Conservation (phyloP, 768 basidiomycete species). For the Lactarius sanguifluus region DNA sequence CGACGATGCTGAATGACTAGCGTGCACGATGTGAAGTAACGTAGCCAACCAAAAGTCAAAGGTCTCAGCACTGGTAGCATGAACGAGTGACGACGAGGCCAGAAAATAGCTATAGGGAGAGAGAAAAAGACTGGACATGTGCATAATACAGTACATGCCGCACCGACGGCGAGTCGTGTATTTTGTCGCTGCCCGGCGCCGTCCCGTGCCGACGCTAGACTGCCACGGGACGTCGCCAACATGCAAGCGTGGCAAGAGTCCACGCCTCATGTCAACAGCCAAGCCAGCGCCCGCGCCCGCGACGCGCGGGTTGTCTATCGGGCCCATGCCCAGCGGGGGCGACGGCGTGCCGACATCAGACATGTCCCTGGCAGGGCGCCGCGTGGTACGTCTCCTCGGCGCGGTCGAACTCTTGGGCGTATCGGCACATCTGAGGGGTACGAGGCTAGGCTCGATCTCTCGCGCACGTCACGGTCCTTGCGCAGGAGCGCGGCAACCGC, state of each 20-base stretch:
- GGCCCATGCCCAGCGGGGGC: slow-evolving; percentile 31
- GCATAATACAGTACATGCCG: too few species aligned
- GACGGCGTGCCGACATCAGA: slow-evolving; percentile 38
- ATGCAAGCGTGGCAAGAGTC: slow-evolving; percentile 47
- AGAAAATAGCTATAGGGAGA: neutral
- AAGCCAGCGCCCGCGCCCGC: slow-evolving; percentile 38
- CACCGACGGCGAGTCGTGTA: too few species aligned
- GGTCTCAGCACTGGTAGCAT: neutral
- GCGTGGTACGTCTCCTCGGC: slow-evolving; percentile 52
- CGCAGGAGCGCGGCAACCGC: slow-evolving; percentile 79
- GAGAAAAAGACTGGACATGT: too few species aligned
- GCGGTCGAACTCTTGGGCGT: slow-evolving; percentile 46
- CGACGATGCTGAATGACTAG: slow-evolving; percentile 3
- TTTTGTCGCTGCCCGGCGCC: slow-evolving; percentile 3
- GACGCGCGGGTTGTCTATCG: slow-evolving; percentile 33
- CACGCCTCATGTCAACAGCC: neutral
- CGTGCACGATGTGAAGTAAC: neutral
- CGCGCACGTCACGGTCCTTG: slow-evolving; percentile 85
- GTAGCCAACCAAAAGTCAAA: neutral
- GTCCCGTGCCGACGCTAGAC: slow-evolving; percentile 24
- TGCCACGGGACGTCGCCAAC: slow-evolving; percentile 68
- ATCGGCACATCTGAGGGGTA: slow-evolving; percentile 44
- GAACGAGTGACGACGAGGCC: neutral
- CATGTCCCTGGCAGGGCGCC: slow-evolving; percentile 71
- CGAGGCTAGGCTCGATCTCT: slow-evolving; percentile 78